Evolutionary conservation across 1,139 yeast species (phyloP).

Genomic region (Schizosaccharomyces versatilis): DNA sequence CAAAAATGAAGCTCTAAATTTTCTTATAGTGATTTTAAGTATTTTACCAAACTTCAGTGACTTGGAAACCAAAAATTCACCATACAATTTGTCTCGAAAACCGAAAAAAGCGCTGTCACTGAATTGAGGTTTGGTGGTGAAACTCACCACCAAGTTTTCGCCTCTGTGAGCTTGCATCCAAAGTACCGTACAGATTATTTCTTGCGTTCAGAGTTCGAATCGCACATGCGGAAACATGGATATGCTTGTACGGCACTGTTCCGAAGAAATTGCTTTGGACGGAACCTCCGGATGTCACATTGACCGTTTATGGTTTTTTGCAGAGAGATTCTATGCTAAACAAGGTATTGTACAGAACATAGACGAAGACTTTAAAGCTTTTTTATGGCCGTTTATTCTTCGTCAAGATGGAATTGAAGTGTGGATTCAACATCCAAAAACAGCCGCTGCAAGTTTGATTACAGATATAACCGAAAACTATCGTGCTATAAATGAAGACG

Average conservation of each 20-base stretch:
- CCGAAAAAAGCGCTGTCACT: too few relatives aligned
- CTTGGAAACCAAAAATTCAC: too few relatives aligned
- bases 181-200: too few relatives aligned
- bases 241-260: neutral
- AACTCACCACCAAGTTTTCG: too few relatives aligned
- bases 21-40: too few relatives aligned
- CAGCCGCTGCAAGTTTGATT: neutral
- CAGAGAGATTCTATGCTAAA: neutral
- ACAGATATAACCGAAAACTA: neutral
- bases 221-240: neutral
- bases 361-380: neutral
- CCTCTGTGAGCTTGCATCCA: too few relatives aligned
- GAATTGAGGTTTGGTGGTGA: too few relatives aligned
- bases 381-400: neutral
- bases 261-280: slow-evolving; percentile 1
- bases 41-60: too few relatives aligned
- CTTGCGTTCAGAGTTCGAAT: neutral
- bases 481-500: neutral
- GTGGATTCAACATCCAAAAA: neutral
- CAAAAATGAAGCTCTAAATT: too few relatives aligned
- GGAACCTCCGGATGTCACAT: neutral
- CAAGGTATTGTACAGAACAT: slow-evolving; percentile 1
- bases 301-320: neutral
- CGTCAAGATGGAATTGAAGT: neutral
- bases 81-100: too few relatives aligned